Evolutionary conservation across 371 early-diverging fungal genomes (phyloP).

Genomic region (Mortierella sp.): DNA sequence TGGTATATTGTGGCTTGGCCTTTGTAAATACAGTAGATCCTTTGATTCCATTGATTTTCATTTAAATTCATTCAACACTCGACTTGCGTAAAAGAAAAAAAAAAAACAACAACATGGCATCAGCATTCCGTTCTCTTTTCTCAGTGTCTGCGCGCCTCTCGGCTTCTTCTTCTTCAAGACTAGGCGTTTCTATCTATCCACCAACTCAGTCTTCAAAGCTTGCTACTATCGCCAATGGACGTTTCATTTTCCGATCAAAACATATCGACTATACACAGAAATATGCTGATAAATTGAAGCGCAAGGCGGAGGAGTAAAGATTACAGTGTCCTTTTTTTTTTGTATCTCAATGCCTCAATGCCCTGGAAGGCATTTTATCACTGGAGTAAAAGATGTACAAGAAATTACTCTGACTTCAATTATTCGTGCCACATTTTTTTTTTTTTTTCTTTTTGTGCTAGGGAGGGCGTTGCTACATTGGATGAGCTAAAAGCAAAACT

Average conservation of each 20-base stretch:
- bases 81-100: not conserved
- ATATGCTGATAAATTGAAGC: conserved; percentile 78
- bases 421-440: not conserved
- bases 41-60: too few species aligned
- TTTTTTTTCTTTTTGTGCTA: conserved; percentile 5
- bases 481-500: conserved; percentile 66
- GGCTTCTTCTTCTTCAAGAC: not conserved
- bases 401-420: not conserved
- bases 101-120: conserved; percentile 17
- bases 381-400: too few species aligned
- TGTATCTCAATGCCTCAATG: too few species aligned
- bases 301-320: conserved; percentile 73
- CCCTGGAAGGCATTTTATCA: too few species aligned
- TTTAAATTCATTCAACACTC: not conserved
- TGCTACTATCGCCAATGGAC: conserved; percentile 23
- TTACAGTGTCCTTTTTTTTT: not conserved
- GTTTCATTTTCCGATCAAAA: conserved; percentile 37
- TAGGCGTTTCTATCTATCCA: not conserved
- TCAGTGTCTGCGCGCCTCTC: conserved; percentile 19
- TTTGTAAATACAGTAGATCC: not conserved
- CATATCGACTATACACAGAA: conserved; percentile 74
- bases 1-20: not conserved
- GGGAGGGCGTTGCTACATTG: conserved; percentile 62
- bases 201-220: conserved; percentile 13
- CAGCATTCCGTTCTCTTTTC: conserved; percentile 45